Conservation (phyloP, 164 flowering plant species). For the Chimonanthus salicifolius region DNA sequence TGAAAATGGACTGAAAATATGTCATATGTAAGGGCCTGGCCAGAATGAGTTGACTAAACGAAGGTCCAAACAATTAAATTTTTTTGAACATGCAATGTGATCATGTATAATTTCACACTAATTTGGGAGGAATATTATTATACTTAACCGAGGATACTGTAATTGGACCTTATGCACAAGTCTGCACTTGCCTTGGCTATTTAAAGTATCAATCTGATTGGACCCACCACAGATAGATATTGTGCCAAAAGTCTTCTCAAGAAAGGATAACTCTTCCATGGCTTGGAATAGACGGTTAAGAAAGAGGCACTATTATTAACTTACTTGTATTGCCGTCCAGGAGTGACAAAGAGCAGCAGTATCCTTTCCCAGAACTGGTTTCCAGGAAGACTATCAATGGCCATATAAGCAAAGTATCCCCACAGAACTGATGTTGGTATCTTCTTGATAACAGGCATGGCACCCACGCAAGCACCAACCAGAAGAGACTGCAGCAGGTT, state of each 20-base stretch:
- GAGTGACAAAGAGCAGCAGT: constrained; percentile 53
- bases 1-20: not conserved
- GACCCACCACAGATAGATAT: not conserved
- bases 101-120: too few relatives aligned
- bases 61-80: not conserved
- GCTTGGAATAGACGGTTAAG: not conserved
- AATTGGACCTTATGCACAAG: not conserved
- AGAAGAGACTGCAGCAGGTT: constrained; percentile 64
- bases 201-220: not conserved
- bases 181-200: too few relatives aligned
- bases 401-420: constrained; percentile 83
- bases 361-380: constrained; percentile 82
- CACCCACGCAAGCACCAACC: constrained; percentile 42
- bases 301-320: constrained; percentile 6
- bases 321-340: constrained; percentile 57
- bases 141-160: too few relatives aligned
- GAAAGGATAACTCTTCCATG: not conserved
- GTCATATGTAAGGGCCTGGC: not conserved
- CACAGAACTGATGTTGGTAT: constrained; percentile 66
- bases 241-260: not conserved
- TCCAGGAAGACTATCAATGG: constrained; percentile 81
- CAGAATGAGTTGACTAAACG: too few relatives aligned
- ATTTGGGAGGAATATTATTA: too few relatives aligned
- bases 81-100: not conserved
- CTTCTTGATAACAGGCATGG: constrained; percentile 46